Base-by-base conservation (phyloP, 2,329 filamentous ascomycete genomes). In the Metarhizium album region DNA sequence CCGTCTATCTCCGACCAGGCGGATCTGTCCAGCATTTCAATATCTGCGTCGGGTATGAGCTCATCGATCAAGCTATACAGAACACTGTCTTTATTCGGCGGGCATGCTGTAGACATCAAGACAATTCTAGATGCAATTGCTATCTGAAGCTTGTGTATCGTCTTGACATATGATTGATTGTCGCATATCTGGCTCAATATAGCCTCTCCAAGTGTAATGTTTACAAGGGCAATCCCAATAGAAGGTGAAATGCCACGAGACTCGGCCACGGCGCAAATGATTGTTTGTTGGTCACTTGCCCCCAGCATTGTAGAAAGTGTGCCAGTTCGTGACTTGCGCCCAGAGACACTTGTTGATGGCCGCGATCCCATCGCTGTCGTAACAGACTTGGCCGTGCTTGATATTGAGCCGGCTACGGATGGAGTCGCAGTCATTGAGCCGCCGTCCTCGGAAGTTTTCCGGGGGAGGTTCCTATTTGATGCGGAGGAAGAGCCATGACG, bases 141-240 rank as follows among this genome's bases (percentile, higher is more conserved):
- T 23, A 95, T 82, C 48, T 80, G 79, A 33, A 97, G 76, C 64
- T 96, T 95, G 66, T 95, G 87, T 29, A 95, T 74, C 0, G 90
- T 95, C 61, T 84, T 84, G 52, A 90, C 83, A 63, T 95, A 97
- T 33, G 90, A 94, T 64, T 95, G 90, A 51, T 84, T 94, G 65
- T 97, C 91, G 62, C 86, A 90, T 56, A 97, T 91, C 61, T 96
- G 89, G 62, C 88, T 94, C 38, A 97, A 75, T 27, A 90, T 81
- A 16, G 82, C 87, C 67, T 95, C 89, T 38, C 86, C 87, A 2
- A 87, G 90, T 42, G 87, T 84, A 3, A 94, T 74, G 61, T 97
- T 94, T 62, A 96, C 74, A 61, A 96, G 90, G 2, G 89, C 87
- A 40, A 95, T 73, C 1, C 91, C 90, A 2, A 97, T 84, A 0